Evolutionary conservation across 2,329 filamentous ascomycete species (phyloP).

Genomic region (Acrocalymma vagum): DNA sequence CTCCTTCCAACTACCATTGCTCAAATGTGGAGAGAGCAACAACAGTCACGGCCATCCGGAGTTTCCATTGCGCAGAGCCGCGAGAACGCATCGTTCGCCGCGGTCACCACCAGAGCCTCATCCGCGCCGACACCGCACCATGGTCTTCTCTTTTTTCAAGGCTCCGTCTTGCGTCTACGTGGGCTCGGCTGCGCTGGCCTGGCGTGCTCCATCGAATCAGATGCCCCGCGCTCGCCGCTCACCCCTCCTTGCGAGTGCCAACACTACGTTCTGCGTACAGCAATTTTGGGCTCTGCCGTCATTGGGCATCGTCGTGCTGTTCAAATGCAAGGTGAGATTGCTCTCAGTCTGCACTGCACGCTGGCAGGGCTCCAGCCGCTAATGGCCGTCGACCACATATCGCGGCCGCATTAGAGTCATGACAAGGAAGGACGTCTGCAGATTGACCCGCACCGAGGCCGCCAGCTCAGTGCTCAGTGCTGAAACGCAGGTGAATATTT

Average conservation of each 20-base stretch:
- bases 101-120: constrained; percentile 32
- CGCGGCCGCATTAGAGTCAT: constrained; percentile 36
- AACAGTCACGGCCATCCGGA: constrained; percentile 1
- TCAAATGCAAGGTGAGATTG: constrained; percentile 48
- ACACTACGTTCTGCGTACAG: constrained; percentile 41
- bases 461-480: constrained; percentile 46
- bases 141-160: too few species aligned
- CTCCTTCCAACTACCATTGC: not conserved
- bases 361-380: constrained; percentile 34
- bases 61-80: constrained; percentile 9
- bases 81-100: too few species aligned
- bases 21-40: not conserved
- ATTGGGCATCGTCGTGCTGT: constrained; percentile 39
- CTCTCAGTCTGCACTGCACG: constrained; percentile 41
- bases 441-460: constrained; percentile 44
- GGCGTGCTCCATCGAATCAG: constrained; percentile 28
- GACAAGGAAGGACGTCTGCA: constrained; percentile 41
- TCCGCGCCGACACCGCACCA: constrained; percentile 24
- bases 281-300: constrained; percentile 40
- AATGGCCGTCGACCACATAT: constrained; percentile 49
- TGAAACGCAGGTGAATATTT: constrained; percentile 48
- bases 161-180: constrained; percentile 29
- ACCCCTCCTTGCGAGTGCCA: constrained; percentile 39
- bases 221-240: constrained; percentile 43
- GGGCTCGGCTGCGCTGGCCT: constrained; percentile 27